These are phyloP conservation scores for Acanthamoeba lenticulata DNA, from an alignment of 208 protist species.

Conservation along the genomic window DNA sequence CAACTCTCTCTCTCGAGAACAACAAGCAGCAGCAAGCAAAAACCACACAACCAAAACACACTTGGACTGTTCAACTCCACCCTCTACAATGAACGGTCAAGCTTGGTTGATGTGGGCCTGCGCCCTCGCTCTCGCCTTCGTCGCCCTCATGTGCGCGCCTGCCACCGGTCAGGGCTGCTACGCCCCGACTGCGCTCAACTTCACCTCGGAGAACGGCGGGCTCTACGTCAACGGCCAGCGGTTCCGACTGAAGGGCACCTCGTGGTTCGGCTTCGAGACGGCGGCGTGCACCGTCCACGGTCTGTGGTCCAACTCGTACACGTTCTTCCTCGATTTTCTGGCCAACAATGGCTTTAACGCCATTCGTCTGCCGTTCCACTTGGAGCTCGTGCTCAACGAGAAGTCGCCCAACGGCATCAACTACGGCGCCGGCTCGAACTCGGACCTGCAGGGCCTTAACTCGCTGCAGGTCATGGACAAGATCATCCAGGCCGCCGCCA, in stretches of 20 bases:
- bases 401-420: conserved; percentile 62
- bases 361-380: conserved; percentile 68
- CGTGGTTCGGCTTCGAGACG: conserved; percentile 65
- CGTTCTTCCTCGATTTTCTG: not conserved
- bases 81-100: conserved; percentile 25
- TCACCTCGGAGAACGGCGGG: conserved; percentile 18
- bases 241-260: not conserved
- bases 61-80: not conserved
- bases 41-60: not conserved
- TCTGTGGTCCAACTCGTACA: not conserved
- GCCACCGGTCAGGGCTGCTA: not conserved
- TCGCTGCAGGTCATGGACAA: conserved; percentile 29
- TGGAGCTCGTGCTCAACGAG: conserved; percentile 71
- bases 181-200: not conserved
- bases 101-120: conserved; percentile 46
- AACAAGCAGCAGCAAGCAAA: not conserved
- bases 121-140: not conserved
- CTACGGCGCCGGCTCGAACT: conserved; percentile 53
- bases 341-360: not conserved
- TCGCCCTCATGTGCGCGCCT: not conserved
- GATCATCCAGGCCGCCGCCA: not conserved
- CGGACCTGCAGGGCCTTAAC: conserved; percentile 12
- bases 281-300: not conserved
- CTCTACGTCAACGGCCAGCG: not conserved
- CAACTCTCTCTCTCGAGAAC: not conserved